A percentile compares a stretch with the other conserved stretches of the same genome.
Evolutionary conservation across 1,139 yeast species (phyloP).

Genomic region (Debaryomycetaceae sp.): DNA sequence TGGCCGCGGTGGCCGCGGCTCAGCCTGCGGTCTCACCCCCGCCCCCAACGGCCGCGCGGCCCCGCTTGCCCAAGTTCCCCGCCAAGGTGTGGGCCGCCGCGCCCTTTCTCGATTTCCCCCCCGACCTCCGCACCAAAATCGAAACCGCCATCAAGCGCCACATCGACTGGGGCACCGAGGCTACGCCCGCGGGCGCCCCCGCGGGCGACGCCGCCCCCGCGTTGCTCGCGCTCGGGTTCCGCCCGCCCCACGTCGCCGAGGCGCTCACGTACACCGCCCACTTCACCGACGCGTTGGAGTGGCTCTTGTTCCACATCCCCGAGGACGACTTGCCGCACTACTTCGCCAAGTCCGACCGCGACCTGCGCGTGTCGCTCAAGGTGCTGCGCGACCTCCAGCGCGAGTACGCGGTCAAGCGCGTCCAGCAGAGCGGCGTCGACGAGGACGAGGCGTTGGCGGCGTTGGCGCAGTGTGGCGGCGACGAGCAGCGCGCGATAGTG

Average conservation of each 20-base stretch:
- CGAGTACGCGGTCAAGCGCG: constrained; percentile 46
- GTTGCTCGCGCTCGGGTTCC: constrained; percentile 57
- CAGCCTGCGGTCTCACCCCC: too few relatives aligned
- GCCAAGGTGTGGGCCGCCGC: constrained; percentile 64
- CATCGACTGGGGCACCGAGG: constrained; percentile 46
- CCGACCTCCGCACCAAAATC: constrained; percentile 47
- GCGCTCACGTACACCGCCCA: constrained; percentile 57
- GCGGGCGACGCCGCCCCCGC: constrained; percentile 12
- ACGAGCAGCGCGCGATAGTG: constrained; percentile 52
- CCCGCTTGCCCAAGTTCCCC: constrained; percentile 46
- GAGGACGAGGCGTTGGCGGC: constrained; percentile 55
- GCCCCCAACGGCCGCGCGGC: too few relatives aligned
- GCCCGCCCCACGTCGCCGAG: constrained; percentile 65
- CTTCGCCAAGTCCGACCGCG: constrained; percentile 43
- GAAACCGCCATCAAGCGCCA: constrained; percentile 52
- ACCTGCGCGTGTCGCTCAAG: constrained; percentile 44
- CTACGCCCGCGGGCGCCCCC: constrained; percentile 9
- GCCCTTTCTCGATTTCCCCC: constrained; percentile 47
- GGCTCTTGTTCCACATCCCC: constrained; percentile 84
- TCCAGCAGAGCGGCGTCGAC: constrained; percentile 67
- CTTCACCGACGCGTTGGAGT: constrained; percentile 62
- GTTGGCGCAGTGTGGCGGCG: constrained; percentile 34
- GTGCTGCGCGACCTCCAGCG: constrained; percentile 38
- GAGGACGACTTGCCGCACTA: constrained; percentile 83
- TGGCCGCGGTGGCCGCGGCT: too few relatives aligned